Base-by-base conservation (phyloP, 2,329 filamentous ascomycete genomes). In the Oidium heveae region DNA sequence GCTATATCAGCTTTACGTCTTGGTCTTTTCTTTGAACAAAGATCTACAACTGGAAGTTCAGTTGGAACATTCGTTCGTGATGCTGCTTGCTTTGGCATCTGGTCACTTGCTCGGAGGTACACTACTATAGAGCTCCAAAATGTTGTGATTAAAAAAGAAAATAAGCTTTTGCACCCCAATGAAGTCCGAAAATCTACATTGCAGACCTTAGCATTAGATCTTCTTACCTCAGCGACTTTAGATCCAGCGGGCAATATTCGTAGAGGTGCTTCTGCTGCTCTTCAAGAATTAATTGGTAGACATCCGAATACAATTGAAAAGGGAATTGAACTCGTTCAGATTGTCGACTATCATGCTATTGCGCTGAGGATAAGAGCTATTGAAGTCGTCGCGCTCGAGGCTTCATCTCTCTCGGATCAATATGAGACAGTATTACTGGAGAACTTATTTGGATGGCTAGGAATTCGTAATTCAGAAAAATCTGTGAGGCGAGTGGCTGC, bases 61-160 rank as follows among this genome's bases (percentile, higher is more conserved):
- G 73, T 89, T 12, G 91, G 91, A 1, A 82, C 85, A 1, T 94
- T 93, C 61, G 88, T 98, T 16, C 79, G 91, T 50, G 91, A 98
- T 69, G 89, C 91, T 13, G 86, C 91, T 2, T 95, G 88, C 65
- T 98, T 96, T 65, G 91, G 91, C 7, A 82, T 96, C 24, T 98
- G 91, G 91, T 84, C 88, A 1, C 67, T 96, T 8, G 86, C 89
- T 22, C 76, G 91, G 55, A 81, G 89, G 55, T 98, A 96, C 62
- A 80, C 77, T 0, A 94, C 87, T 0, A 64, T 71, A 0, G 89
- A 96, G 65, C 72, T 96, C 7, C 71, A 82, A 12, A 71, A 71
- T 0, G 74, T 93, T 0, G 70, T 76, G 1, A 70, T 70, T 1
- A 20, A 51, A 33, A n/a, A 41, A 34, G 36, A 55, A 13, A 32